Evolutionary conservation across 495 filamentous ascomycete species (phyloP).

Genomic region (Penicillium lividum): DNA sequence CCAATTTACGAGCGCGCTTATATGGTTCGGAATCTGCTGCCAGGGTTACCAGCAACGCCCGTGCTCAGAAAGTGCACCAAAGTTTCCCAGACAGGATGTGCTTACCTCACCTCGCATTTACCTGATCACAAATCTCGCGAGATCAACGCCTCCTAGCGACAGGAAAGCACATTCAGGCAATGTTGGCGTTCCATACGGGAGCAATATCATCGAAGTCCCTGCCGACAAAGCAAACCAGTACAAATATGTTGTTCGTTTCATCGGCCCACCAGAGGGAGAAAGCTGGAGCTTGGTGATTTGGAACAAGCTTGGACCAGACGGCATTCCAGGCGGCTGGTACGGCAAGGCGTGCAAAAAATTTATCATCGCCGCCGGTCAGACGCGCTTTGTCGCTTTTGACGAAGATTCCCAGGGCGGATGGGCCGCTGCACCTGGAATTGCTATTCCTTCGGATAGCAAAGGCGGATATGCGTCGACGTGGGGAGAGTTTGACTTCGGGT

Average conservation of each 20-base stretch:
- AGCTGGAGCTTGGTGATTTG: slow-evolving; percentile 51
- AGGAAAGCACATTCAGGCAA: slow-evolving; percentile 33
- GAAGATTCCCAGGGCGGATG: slow-evolving; percentile 45
- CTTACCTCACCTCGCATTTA: not conserved
- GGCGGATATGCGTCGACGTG: slow-evolving; percentile 45
- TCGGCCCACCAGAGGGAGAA: slow-evolving; percentile 30
- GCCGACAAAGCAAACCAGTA: slow-evolving; percentile 35
- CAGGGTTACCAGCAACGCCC: not conserved
- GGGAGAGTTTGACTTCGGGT: slow-evolving; percentile 47
- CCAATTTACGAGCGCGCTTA: not conserved
- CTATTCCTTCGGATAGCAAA: slow-evolving; percentile 30
- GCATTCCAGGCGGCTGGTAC: slow-evolving; percentile 40
- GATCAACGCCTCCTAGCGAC: not conserved
- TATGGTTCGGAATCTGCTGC: not conserved
- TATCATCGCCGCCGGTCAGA: slow-evolving; percentile 41
- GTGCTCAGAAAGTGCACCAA: not conserved
- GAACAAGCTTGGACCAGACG: slow-evolving; percentile 51
- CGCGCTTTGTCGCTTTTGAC: slow-evolving; percentile 48
- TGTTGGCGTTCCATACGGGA: slow-evolving; percentile 51
- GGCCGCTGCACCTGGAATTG: slow-evolving; percentile 34
- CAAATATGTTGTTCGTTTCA: slow-evolving; percentile 50
- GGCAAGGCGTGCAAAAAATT: slow-evolving; percentile 42
- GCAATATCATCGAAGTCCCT: slow-evolving; percentile 52
- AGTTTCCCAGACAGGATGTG: not conserved
- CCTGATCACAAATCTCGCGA: not conserved